Evolutionary conservation across 306 rosid genomes (phyloP), one percentile per base, ranked within the genome.

Genomic region (Boehmeria nivea): DNA sequence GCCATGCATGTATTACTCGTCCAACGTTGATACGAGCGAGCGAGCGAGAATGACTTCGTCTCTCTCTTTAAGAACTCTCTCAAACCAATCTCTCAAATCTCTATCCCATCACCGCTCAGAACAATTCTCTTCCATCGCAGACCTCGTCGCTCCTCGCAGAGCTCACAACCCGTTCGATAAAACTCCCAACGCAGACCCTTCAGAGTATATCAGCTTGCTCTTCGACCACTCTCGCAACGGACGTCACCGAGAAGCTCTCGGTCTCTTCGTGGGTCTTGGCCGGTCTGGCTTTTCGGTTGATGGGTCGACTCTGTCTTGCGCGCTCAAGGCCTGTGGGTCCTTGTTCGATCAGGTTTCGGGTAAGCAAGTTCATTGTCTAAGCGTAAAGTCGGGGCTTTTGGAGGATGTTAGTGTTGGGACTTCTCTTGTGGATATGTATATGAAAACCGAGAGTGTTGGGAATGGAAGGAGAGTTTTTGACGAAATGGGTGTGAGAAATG

Each of bases 351-450:
- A 65, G 62, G 66, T 20, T n/a, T 34, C 53, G 23, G 95, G 95
- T 50, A 76, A 75, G 47, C 88, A 73, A 61, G 70, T 83, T 57
- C 97, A 89, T 65, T 75, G 89, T 37, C 84, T 59, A 17, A 73
- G 94, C 62, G 50, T 86, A 5, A 89, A 86, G 55, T 75, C 65
- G 37, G 97, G 94, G 27, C 70, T 72, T 47, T 47, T 56, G 43
- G 66, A 69, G 31, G 74, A 81, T 70, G 81, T 83, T 55, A 79
- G 88, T 44, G 94, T 80, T 21, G 97, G 83, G 18, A 84, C 87
- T 60, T 75, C 94, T 23, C 78, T 90, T 28, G 78, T 81, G 47
- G 94, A 86, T 59, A 81, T 90, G 95, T 86, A 90, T 66, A 90
- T 86, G 95, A 86, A 83, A 70, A 83, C 79, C 8, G 80, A 62